Evolutionary conservation across 805 yeast genomes (phyloP), one percentile per base, ranked within the genome.

Genomic region (Saccharomycopsis babjevae): DNA sequence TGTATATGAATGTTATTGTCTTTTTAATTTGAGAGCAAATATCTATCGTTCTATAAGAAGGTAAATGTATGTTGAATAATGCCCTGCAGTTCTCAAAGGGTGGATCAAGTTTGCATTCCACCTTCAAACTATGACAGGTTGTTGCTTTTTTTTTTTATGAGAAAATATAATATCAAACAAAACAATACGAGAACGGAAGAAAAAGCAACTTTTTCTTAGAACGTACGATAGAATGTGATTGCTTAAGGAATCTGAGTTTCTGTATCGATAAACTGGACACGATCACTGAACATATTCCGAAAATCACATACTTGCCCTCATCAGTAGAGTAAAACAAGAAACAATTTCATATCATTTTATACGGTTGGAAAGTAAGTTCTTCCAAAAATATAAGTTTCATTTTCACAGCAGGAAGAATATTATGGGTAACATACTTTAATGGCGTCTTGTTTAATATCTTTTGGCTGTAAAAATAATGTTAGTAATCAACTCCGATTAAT

Each of bases 391-490:
- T 46, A 46, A 25, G 52, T 46, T 22, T 46, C 52, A 46, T 46
- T 54, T 22, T 54, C 50, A 39, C 57, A 38, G 43, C 52, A 46
- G 50, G 22, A 22, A 22, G 16, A 46, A 46, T 46, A 46, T 13
- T 22, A 55, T 16, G 8, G 11, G 55, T 65, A 77, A 86, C 93
- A 84, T 86, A 88, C 94, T 86, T 84, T 88, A 71, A 89, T 84
- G 71, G 90, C 86, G 68, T 83, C 87, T 72, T 84, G 86, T 73
- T 86, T 85, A 74, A 91, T 86, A 77, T 91, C 97, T 72, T 80
- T 83, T 74, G 97, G 94, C 73, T 72, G 57, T 43, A 56, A 40
- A 32, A 16, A 16, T 57, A 54, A 20, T 34, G 65, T 62, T 62
- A 62, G 65, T 62, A 62, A 52, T 32, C 57, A 46, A 25, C 22